Evolutionary conservation across 2,329 filamentous ascomycete species (phyloP).

Genomic region (Fusarium lyarnte): DNA sequence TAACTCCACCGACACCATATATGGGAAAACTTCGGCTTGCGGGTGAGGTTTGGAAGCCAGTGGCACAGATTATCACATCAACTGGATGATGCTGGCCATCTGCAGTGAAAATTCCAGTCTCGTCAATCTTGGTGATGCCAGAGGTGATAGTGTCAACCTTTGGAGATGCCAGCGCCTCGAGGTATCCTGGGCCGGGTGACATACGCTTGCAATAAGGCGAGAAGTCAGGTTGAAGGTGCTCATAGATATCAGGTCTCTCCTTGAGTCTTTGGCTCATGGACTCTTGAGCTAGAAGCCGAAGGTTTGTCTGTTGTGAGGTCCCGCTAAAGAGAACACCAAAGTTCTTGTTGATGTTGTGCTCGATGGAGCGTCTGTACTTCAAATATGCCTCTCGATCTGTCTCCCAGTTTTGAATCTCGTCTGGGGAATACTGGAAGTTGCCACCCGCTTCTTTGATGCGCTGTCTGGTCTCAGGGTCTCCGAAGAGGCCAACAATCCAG

Average conservation of each 20-base stretch:
- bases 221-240: background rate
- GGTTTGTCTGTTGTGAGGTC: background rate
- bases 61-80: background rate
- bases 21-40: conserved; percentile 12
- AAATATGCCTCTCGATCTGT: conserved; percentile 6
- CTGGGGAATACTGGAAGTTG: background rate
- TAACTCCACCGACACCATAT: background rate
- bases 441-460: conserved; percentile 6
- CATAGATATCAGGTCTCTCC: background rate
- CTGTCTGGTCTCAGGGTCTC: background rate
- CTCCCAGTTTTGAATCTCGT: background rate
- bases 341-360: conserved; percentile 18
- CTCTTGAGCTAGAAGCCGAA: background rate
- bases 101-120: background rate
- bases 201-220: conserved; percentile 15
- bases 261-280: background rate
- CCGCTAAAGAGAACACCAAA: conserved; percentile 3
- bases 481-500: conserved; percentile 9
- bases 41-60: conserved; percentile 14
- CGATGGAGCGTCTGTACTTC: background rate
- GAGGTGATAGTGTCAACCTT: conserved; percentile 9
- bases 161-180: conserved; percentile 2
- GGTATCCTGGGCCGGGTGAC: conserved; percentile 12
- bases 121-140: background rate
- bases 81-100: background rate